Evolutionary conservation across 2,329 filamentous ascomycete species (phyloP).

Genomic region (Rutstroemia sp.): DNA sequence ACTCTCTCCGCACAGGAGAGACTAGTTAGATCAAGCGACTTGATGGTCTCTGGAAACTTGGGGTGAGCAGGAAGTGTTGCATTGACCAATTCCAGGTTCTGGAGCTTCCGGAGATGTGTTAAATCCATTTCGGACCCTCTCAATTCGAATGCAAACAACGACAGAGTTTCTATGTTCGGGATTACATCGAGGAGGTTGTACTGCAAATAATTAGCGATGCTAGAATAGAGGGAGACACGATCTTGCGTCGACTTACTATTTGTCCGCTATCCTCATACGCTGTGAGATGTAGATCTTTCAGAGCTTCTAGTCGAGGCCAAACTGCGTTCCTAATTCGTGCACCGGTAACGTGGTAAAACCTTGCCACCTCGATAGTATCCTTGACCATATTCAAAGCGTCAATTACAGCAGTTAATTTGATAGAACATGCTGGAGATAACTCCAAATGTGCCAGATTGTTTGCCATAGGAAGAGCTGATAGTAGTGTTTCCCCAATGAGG

Average conservation of each 20-base stretch:
- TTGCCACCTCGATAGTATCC: slow-evolving; percentile 16
- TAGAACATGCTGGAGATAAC: slow-evolving; percentile 14
- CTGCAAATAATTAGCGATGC: not conserved
- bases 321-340: not conserved
- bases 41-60: slow-evolving; percentile 22
- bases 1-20: slow-evolving; percentile 4
- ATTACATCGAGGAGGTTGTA: too few relatives aligned
- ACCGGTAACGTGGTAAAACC: slow-evolving; percentile 11
- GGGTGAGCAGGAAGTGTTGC: slow-evolving; percentile 10
- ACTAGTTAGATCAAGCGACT: slow-evolving; percentile 19
- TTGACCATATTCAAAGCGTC: slow-evolving; percentile 13
- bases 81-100: too few relatives aligned
- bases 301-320: slow-evolving; percentile 12
- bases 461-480: slow-evolving; percentile 15
- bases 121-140: too few relatives aligned
- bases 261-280: not conserved
- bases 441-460: slow-evolving; percentile 17
- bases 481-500: slow-evolving; percentile 22
- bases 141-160: too few relatives aligned
- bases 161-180: too few relatives aligned
- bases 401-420: slow-evolving; percentile 13
- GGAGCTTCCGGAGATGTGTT: too few relatives aligned
- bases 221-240: not conserved
- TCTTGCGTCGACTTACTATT: not conserved
- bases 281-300: slow-evolving; percentile 14